A percentile compares a stretch with the other conserved stretches of the same genome.
Conservation (phyloP, 331 rosid species). For the Rosa hybrid region DNA sequence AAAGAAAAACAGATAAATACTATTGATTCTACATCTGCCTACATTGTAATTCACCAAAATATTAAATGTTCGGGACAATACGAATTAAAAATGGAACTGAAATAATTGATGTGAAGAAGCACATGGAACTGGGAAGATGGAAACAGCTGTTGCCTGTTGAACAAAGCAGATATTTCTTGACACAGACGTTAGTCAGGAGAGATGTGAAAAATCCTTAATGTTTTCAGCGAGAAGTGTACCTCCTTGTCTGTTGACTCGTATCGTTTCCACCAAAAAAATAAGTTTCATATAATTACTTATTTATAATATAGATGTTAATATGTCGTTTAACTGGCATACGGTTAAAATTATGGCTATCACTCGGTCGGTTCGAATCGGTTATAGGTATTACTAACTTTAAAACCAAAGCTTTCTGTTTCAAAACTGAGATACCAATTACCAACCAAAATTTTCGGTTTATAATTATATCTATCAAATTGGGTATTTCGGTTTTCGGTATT, state of each 20-base stretch:
- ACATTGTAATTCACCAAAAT: conserved; percentile 3
- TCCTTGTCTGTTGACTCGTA: conserved; percentile 26
- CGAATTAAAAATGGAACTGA: background rate
- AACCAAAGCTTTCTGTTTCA: too few species aligned
- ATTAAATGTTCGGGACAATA: background rate
- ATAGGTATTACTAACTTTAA: too few species aligned
- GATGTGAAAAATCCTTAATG: conserved; percentile 29
- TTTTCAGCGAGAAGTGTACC: conserved; percentile 12
- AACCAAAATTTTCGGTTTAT: too few species aligned
- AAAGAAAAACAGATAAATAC: background rate
- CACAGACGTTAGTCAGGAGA: background rate
- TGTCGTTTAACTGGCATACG: background rate
- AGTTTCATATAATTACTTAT: background rate
- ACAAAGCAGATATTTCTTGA: conserved; percentile 35
- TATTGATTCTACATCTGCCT: background rate
- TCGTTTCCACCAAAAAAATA: background rate
- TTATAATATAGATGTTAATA: background rate
- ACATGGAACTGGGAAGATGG: conserved; percentile 34
- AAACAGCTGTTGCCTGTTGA: conserved; percentile 33
- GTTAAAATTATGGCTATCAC: too few species aligned
- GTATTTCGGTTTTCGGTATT: too few species aligned
- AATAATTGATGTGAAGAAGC: conserved; percentile 12
- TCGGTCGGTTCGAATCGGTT: too few species aligned
- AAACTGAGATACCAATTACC: too few species aligned
- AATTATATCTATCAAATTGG: too few species aligned